phyloP scores from a whole-genome alignment of 768 basidiomycete genomes.

The Panus rudis region DNA sequence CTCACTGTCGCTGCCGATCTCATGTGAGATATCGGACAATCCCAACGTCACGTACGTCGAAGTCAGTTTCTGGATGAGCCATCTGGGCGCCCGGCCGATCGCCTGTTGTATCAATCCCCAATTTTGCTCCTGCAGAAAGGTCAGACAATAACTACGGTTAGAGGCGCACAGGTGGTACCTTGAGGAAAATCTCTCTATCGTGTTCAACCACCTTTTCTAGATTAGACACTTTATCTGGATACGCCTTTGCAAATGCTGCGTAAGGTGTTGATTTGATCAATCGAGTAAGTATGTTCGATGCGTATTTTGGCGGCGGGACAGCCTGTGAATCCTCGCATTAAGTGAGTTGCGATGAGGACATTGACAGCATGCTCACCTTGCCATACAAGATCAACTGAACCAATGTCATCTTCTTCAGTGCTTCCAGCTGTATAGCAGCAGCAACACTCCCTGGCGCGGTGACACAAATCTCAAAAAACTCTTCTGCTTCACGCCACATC shows the following conservation, averaged over 20 bases:
- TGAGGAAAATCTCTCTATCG: slow-evolving; percentile 44
- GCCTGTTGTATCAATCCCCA: slow-evolving; percentile 63
- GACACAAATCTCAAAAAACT: slow-evolving; percentile 76
- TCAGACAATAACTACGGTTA: not conserved
- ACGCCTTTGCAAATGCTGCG: slow-evolving; percentile 51
- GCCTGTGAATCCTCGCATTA: slow-evolving; percentile 23
- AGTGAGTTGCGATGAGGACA: not conserved
- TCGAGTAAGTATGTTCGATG: slow-evolving; percentile 47
- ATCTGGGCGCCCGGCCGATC: slow-evolving; percentile 63
- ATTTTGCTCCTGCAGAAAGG: slow-evolving; percentile 53
- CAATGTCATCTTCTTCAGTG: slow-evolving; percentile 74
- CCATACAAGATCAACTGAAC: slow-evolving; percentile 76
- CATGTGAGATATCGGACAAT: slow-evolving; percentile 60
- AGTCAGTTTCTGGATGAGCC: slow-evolving; percentile 74
- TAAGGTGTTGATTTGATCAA: slow-evolving; percentile 67
- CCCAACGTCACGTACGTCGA: slow-evolving; percentile 77
- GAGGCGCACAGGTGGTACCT: slow-evolving; percentile 31
- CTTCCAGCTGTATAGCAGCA: slow-evolving; percentile 76
- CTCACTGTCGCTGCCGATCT: slow-evolving; percentile 42
- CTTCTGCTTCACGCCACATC: slow-evolving; percentile 62
- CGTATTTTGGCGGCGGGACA: slow-evolving; percentile 64
- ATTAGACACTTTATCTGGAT: slow-evolving; percentile 46
- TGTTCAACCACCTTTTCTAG: slow-evolving; percentile 46
- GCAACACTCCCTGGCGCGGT: slow-evolving; percentile 40
- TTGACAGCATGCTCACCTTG: slow-evolving; percentile 38